Conservation (phyloP, 2,329 filamentous ascomycete species). For the Leptoxyphium fumago region DNA sequence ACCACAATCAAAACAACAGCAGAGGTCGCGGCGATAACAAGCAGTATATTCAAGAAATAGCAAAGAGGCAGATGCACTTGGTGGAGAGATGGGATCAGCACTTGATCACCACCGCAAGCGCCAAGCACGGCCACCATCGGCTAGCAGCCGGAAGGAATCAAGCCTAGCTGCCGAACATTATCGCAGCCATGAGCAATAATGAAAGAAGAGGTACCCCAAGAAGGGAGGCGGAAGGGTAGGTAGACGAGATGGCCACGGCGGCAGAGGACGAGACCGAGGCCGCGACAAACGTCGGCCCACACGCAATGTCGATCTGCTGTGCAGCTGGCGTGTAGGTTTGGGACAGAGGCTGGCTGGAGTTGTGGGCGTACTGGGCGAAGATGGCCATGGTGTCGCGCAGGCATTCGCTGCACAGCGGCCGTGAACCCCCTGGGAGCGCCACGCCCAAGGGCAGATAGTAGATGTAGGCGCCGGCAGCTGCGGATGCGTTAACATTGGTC, state of each 20-base stretch:
- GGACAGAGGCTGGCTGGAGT: conserved; percentile 51
- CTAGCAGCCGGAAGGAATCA: no score
- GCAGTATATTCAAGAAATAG: no score
- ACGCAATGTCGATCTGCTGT: conserved; percentile 51
- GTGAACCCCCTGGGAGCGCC: conserved; percentile 47
- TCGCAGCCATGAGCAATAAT: background rate
- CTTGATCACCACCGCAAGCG: background rate
- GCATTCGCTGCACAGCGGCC: conserved; percentile 64
- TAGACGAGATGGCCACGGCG: background rate
- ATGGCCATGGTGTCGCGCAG: conserved; percentile 68
- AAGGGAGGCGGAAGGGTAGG: background rate
- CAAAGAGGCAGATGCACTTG: no score
- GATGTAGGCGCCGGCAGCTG: conserved; percentile 58
- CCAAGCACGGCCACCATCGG: no score
- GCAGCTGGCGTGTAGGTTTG: conserved; percentile 59
- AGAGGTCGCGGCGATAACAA: no score
- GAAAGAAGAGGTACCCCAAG: background rate
- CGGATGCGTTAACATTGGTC: conserved; percentile 47
- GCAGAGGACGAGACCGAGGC: background rate
- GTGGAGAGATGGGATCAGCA: background rate
- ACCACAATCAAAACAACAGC: no score
- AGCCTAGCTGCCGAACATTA: background rate
- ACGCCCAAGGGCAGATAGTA: conserved; percentile 78
- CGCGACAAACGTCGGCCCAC: conserved; percentile 37
- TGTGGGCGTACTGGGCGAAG: conserved; percentile 54